phyloP scores from a whole-genome alignment of 306 rosid species.

The Vachellia pachyceras region DNA sequence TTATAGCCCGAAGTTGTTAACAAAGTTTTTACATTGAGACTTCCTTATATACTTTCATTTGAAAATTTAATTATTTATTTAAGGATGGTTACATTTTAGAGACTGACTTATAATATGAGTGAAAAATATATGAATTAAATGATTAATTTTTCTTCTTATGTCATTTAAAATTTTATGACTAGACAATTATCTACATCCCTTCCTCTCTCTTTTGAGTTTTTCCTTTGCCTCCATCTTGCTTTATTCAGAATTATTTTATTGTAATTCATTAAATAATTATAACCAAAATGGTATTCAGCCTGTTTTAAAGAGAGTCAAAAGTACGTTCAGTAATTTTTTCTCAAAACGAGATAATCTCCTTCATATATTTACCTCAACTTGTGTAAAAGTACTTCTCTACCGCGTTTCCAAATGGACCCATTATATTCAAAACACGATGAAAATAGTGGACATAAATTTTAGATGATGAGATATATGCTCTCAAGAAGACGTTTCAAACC shows the following conservation, averaged over 20 bases:
- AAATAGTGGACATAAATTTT: not conserved
- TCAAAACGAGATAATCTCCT: no score
- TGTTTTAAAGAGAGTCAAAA: no score
- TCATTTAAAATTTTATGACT: not conserved
- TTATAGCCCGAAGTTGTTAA: not conserved
- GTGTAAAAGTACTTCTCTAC: no score
- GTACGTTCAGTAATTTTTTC: no score
- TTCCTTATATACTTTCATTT: no score
- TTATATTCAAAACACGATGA: not conserved
- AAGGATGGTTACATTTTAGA: no score
- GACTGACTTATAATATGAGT: no score
- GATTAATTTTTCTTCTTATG: not conserved
- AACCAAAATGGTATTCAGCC: not conserved
- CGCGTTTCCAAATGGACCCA: no score
- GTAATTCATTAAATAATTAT: not conserved
- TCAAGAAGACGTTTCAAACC: not conserved
- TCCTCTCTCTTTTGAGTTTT: no score
- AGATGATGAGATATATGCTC: not conserved
- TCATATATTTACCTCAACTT: no score
- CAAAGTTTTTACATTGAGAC: not conserved
- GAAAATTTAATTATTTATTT: no score
- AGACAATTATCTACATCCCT: not conserved
- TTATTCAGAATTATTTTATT: not conserved
- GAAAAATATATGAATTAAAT: no score
- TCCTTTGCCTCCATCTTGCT: not conserved